Conservation (phyloP, 208 protist species). For the Crithidia bombi region DNA sequence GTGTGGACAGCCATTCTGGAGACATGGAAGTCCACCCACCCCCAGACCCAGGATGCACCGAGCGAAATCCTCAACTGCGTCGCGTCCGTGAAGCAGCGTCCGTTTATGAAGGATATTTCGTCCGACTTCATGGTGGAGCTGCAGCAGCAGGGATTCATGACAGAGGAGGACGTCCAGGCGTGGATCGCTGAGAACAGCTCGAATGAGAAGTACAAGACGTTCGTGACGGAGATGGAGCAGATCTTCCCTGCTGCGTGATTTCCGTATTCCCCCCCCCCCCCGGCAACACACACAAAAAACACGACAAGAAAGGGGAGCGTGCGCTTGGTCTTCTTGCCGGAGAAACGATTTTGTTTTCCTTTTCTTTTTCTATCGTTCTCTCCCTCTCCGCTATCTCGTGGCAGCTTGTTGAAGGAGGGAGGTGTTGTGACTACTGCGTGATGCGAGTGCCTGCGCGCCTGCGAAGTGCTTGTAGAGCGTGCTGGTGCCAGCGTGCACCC, state of each 20-base stretch:
- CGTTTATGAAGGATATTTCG: constrained; percentile 75
- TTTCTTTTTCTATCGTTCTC: neutral
- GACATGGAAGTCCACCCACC: constrained; percentile 39
- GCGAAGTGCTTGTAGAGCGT: neutral
- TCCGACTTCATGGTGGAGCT: constrained; percentile 82
- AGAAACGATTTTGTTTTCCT: too few relatives aligned
- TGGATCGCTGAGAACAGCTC: constrained; percentile 34
- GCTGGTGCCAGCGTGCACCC: neutral
- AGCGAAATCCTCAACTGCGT: constrained; percentile 61
- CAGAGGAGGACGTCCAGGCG: constrained; percentile 15
- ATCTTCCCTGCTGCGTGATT: constrained; percentile 21
- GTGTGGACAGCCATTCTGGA: constrained; percentile 64
- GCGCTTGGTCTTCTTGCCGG: neutral
- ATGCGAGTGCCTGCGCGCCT: too few relatives aligned
- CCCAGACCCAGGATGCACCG: constrained; percentile 16
- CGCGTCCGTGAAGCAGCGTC: constrained; percentile 46
- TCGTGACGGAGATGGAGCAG: constrained; percentile 35
- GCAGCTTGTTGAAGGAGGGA: too few relatives aligned
- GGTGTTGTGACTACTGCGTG: too few relatives aligned
- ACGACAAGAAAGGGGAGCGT: too few relatives aligned
- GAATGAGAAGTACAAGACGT: constrained; percentile 35
- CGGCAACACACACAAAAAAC: neutral
- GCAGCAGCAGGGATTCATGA: constrained; percentile 33
- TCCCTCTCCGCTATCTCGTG: neutral
- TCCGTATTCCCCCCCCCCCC: too few relatives aligned